Base-by-base conservation (phyloP, 805 yeast species). In the Debaryomyces castellii region DNA sequence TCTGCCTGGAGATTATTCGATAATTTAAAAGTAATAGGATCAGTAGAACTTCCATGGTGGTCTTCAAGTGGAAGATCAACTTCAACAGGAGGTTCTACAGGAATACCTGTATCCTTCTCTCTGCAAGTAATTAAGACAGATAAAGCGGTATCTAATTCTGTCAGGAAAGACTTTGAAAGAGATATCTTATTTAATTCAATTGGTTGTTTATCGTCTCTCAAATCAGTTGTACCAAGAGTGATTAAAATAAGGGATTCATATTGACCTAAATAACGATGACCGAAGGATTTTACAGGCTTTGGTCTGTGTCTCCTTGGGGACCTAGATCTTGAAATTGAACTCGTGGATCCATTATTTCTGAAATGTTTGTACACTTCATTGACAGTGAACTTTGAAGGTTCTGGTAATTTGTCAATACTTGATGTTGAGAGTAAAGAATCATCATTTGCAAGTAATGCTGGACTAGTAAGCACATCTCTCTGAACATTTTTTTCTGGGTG, bases 71-170 rank as follows among this genome's bases (percentile, higher is more conserved):
- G 97, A 50, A 91, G 71, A 55, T 90, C 97, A 21, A 86, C 60
- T 6, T 85, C 72, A 1, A 80, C 79, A 1, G 87, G 81, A 3
- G 87, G 78, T 46, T 79, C 85, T 10, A 71, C 53, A 9, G 38
- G 45, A 8, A 24, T 20, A 32, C 32, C 20, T 18, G 60, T 62
- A 5, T 32, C 34, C 46, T 58, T 60, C 46, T 63, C 55, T 41
- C 64, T 60, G 53, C 76, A 71, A 4, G 75, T 67, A 20, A 91
- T 77, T 8, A 82, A 81, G 37, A 91, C 69, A 0, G 96, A 85
- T 32, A 91, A 76, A 0, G 96, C 96, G 3, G 96, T 89, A 54
- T 91, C 97, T 32, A 90, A 73, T 60, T 88, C 94, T 0, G 96
- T 87, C n/a, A 83, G 77, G 47, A 84, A 87, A 2, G 84, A 83